Percentiles rank a stretch among this genome's conserved stretches.
Conservation (phyloP, 257 asterid genomes). For the Solanum acaule region DNA sequence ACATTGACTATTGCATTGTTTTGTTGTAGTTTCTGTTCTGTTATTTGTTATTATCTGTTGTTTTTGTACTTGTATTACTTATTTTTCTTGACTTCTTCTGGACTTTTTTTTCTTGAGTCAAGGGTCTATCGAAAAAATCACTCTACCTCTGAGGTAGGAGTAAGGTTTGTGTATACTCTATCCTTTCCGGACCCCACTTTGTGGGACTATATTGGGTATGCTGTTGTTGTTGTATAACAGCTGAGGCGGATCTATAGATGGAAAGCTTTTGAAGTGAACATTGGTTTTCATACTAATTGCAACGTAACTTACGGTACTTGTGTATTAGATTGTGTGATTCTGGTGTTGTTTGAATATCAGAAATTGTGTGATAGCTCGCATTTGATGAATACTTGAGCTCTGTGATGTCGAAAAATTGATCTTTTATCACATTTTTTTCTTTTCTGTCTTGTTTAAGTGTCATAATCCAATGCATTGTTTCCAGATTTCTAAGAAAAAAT, state of each 20-base stretch:
- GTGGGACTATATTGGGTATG: neutral
- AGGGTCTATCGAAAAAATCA: neutral
- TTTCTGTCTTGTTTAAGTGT: neutral
- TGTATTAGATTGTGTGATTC: neutral
- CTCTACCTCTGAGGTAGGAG: neutral
- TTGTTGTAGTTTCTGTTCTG: neutral
- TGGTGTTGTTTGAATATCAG: neutral
- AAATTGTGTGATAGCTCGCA: neutral
- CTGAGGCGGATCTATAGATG: neutral
- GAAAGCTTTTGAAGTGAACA: neutral
- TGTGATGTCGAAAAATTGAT: neutral
- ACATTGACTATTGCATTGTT: neutral
- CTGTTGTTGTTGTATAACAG: neutral
- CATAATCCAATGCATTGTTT: neutral
- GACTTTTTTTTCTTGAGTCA: neutral
- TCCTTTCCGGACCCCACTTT: neutral
- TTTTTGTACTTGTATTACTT: neutral
- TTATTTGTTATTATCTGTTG: neutral
- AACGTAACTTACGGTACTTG: neutral
- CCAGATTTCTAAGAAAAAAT: neutral
- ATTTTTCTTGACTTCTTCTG: neutral
- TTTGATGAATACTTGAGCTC: neutral
- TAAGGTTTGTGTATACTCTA: neutral
- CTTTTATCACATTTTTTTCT: neutral
- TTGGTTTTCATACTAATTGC: neutral